Evolutionary conservation across 192 early-diverging fungal species (phyloP), one percentile per base, ranked within the genome.

Genomic region (Umbelopsis sp.): DNA sequence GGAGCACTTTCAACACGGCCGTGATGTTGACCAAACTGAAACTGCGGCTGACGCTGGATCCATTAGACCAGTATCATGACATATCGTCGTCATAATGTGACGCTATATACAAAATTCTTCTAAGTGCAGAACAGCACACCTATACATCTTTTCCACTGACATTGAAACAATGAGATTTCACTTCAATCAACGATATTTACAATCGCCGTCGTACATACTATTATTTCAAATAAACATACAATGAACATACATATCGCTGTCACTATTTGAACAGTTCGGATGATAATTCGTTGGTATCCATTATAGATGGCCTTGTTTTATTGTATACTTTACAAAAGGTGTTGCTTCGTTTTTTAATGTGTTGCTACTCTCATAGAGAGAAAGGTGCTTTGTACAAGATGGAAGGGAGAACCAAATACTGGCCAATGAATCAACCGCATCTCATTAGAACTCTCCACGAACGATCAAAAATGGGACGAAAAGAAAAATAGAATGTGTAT

Each of bases 331-430:
- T 53, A 53, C 26, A 62, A 62, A 34, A 32, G 56, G 31, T 34
- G 29, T 4, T 62, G 26, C 14, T 54, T 54, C 26, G 11, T 34
- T 32, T 62, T 62, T 29, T 11, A 62, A 34, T 62, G 56, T 62
- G 34, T 34, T 62, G 56, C 20, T 32, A 34, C 56, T 62, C 56
- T 29, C 56, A 62, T 62, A 26, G 56, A 62, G 56, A 62, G 16
- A 62, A 34, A 32, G 56, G 56, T 62, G 56, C 25, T 62, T 62
- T 62, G 56, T 62, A 62, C 56, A 62, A 62, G 56, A 62, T 62
- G 56, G 56, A 62, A 32, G 56, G 31, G 56, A 62, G 56, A 62
- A 62, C 56, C 16, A 62, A 62, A 62, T 29, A 62, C 29, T 34
- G 56, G 56, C 31, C 56, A 62, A 62, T 20, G 16, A 62, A 34